Base-by-base conservation (phyloP, 192 early-diverging fungal genomes). In the Chytriomyces sp. region DNA sequence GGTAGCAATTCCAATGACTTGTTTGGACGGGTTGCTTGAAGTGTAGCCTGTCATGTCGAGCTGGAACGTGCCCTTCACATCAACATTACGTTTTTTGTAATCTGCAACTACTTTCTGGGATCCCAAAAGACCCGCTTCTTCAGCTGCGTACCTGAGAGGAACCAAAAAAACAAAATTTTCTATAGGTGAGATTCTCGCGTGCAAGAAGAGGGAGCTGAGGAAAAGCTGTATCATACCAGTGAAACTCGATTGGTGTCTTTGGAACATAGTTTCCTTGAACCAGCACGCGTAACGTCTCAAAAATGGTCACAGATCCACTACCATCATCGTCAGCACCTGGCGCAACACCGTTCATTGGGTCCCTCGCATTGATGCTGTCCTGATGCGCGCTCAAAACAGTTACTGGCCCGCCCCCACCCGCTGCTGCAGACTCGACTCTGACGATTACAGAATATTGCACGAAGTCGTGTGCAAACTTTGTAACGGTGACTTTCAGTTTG, bases 41-140 rank as follows among this genome's bases (percentile, higher is more conserved):
- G 78, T 80, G 75, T 92, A 98, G 45, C 95, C 97, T 13, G 96
- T 97, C 97, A 98, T 98, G 80, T 98, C 97, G 78, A 91, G 87
- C 75, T 97, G 95, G 45, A 93, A 83, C 87, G 94, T 92, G 45
- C 89, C 95, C 64, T 87, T 81, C 5, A 98, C 91, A 23, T 83
- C 76, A 53, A 85, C 84, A 2, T 75, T 79, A n/a, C 83, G 80
- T 11, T 83, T 70, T 69, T 86, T 81, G 83, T 96, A 97, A 43
- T 88, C 77, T 49, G 83, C 64, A 10, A 93, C 92, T 65, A 97
- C 89, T 67, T 87, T 93, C 85, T 96, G 95, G 43, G 92, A 93
- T 13, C 97, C 96, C 71, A 97, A 85, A 10, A 99, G 85, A 49
- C 94, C 95, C 69, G 86, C 80, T 59, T 82, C 80, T 64, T 87